Conservation (phyloP, 495 filamentous ascomycete genomes). For the Viridothelium virens region DNA sequence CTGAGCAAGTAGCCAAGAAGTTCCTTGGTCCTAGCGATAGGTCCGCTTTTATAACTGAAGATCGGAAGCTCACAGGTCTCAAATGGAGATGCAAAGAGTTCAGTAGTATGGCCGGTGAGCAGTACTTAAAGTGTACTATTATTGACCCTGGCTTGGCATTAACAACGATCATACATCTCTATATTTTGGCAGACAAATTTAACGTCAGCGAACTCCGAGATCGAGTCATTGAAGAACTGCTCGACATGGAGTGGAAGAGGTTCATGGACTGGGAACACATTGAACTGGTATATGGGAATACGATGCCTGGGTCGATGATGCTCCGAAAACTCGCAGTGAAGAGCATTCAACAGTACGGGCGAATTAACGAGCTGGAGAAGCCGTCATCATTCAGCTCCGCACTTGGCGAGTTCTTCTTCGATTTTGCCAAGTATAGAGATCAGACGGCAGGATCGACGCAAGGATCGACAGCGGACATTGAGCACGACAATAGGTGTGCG, state of each 20-base stretch:
- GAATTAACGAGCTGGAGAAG: neutral
- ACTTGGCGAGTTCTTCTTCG: constrained; percentile 1
- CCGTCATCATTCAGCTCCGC: neutral
- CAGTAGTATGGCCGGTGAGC: neutral
- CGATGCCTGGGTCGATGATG: neutral
- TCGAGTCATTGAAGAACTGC: neutral
- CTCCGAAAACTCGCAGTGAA: neutral
- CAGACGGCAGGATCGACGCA: too few species aligned
- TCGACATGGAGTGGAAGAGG: neutral
- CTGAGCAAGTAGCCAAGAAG: neutral
- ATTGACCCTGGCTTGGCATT: neutral
- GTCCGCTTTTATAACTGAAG: too few species aligned
- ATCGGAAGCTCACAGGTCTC: too few species aligned
- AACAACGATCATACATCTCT: neutral
- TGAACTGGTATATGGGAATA: neutral
- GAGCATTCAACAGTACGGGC: neutral
- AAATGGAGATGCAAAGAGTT: too few species aligned
- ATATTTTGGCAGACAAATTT: neutral
- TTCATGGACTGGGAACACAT: neutral
- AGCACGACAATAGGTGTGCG: too few species aligned
- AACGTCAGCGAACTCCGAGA: neutral
- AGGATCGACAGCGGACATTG: too few species aligned
- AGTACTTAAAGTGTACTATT: neutral
- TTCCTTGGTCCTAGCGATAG: neutral
- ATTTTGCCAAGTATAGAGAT: neutral